Percentiles rank a stretch among this genome's conserved stretches.
Evolutionary conservation across 2,329 filamentous ascomycete species (phyloP).

Genomic region (Calonectria ilicicola): DNA sequence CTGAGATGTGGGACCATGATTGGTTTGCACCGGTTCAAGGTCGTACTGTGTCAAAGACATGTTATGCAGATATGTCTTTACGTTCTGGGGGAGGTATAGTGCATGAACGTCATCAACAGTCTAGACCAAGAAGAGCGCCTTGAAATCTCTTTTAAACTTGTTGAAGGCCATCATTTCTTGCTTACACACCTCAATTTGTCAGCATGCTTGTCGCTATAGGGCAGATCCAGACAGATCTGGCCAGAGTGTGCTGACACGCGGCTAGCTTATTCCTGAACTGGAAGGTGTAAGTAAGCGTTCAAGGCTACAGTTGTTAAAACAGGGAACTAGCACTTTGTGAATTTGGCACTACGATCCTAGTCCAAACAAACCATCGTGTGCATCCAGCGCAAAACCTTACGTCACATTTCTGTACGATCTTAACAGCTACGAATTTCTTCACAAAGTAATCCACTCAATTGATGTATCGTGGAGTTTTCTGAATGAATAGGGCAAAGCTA

Average conservation of each 20-base stretch:
- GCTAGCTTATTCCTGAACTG: background rate
- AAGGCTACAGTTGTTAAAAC: background rate
- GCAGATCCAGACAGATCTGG: background rate
- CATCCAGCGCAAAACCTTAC: too few relatives aligned
- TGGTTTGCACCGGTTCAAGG: background rate
- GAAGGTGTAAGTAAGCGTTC: background rate
- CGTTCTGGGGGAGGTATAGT: too few relatives aligned
- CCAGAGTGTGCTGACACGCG: background rate
- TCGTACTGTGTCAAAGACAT: slow-evolving; percentile 18
- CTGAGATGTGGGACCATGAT: background rate
- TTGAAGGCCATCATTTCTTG: background rate
- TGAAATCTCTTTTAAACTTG: background rate
- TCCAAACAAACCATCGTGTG: too few relatives aligned
- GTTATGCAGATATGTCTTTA: background rate
- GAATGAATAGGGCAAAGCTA: too few relatives aligned
- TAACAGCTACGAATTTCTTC: too few relatives aligned
- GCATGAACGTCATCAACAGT: background rate
- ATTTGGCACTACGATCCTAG: background rate
- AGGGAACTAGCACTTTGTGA: background rate
- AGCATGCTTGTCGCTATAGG: background rate
- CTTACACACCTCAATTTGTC: background rate
- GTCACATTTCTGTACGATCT: too few relatives aligned
- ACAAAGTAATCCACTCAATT: too few relatives aligned
- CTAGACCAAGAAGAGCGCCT: background rate
- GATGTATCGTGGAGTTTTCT: too few relatives aligned